Evolutionary conservation across 2,329 filamentous ascomycete species (phyloP), one percentile per base, ranked within the genome.

Genomic region (Fusarium sp.): DNA sequence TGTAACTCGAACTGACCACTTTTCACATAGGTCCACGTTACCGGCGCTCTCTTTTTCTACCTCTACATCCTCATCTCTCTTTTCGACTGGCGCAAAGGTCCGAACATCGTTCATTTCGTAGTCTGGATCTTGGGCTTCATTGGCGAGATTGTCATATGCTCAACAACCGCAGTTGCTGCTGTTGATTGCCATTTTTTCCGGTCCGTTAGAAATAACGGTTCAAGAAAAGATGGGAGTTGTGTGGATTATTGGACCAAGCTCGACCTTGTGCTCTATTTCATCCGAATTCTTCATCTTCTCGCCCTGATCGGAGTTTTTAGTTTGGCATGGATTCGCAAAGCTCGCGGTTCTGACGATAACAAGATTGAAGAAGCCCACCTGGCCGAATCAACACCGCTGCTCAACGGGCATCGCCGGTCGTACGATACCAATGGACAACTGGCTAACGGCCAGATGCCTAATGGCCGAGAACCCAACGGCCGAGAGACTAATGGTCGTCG

Each of bases 21-120:
- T 63, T 66, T 66, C 58, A 65, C 16, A 59, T 75, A 97, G 94
- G 91, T 97, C 76, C 97, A 97, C 79, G 84, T 97, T 68, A 88
- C 93, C 59, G 93, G 91, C 57, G 91, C 93, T 45, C 91, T 94
- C 71, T 97, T 97, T 84, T 89, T 96, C 69, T 96, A 97, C 82
- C 86, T 92, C 51, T 90, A 97, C 72, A 87, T 97, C 71, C 86
- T 97, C 71, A 91, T 98, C 75, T 94, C 94, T 30, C 87, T 98
- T 60, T 85, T 97, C 75, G 94, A 98, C 79, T 92, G 91, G 76
- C 89, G 88, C 67, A 90, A 93, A 34, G 92, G 92, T 14, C 96
- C 96, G 1, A 94, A 91, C 51, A 83, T 90, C 48, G 90, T 93
- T 55, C 94, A 98, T 80, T 87, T 95, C 58, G 81, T 91, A 48